phyloP scores from a whole-genome alignment of 768 basidiomycete genomes.

The Paxillus ammoniavirescens region DNA sequence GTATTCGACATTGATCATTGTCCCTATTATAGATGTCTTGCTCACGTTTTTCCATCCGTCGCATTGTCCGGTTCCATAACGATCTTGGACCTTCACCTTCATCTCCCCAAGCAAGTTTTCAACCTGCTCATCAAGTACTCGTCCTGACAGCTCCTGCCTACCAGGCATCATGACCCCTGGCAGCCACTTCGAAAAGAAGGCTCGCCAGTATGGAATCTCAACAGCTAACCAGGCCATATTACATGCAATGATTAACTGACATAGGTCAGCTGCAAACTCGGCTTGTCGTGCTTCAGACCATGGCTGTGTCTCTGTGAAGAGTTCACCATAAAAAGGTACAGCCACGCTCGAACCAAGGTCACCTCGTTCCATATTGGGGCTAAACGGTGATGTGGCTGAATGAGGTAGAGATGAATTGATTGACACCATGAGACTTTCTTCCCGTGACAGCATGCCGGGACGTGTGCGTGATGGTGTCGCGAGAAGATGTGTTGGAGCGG shows the following conservation, averaged over 20 bases:
- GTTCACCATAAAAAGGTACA: slow-evolving; percentile 1
- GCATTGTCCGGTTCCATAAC: slow-evolving; percentile 19
- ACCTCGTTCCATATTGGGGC: too few species aligned
- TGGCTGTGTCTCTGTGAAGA: neutral
- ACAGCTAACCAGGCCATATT: neutral
- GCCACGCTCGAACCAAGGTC: neutral
- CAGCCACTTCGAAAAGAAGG: neutral
- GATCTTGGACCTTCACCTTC: neutral
- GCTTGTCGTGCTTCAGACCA: neutral
- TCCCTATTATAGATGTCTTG: slow-evolving; percentile 21
- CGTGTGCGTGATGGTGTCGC: neutral
- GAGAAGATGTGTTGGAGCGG: neutral
- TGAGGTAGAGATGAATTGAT: neutral
- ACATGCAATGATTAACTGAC: neutral
- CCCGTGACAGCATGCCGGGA: neutral
- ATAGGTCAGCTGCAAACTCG: neutral
- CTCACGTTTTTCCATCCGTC: slow-evolving; percentile 34
- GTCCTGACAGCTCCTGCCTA: neutral
- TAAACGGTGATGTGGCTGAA: neutral
- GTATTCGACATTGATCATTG: slow-evolving; percentile 25
- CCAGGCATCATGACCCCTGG: neutral
- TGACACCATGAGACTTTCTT: neutral
- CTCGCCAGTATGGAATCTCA: neutral
- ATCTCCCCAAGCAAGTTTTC: neutral
- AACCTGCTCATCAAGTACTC: neutral